Evolutionary conservation across 441 rosid genomes (phyloP).

Genomic region (Manihot esculenta): DNA sequence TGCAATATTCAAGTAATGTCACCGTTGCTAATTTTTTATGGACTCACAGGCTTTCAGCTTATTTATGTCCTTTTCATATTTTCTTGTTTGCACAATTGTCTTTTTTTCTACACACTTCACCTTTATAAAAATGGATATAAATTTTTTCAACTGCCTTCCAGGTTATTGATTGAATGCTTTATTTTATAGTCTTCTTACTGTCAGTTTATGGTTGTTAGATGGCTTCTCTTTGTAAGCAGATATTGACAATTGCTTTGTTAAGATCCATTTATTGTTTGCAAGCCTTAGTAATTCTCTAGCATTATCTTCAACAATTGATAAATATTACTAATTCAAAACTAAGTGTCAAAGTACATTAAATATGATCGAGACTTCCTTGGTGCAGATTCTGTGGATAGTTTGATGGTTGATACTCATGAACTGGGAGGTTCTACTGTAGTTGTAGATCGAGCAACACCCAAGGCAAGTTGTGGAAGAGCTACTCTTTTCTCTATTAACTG

Average conservation of each 20-base stretch:
- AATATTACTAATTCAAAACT: neutral
- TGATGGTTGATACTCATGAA: slow-evolving; percentile 91
- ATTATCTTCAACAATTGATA: neutral
- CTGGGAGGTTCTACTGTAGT: slow-evolving; percentile 83
- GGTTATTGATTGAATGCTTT: neutral
- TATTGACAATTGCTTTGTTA: neutral
- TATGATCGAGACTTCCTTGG: slow-evolving; percentile 9
- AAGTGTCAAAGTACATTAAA: neutral
- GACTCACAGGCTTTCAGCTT: neutral
- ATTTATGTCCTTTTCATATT: neutral
- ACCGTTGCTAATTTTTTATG: too few relatives aligned
- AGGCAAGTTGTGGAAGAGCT: slow-evolving; percentile 37
- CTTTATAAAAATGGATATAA: too few relatives aligned
- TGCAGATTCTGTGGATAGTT: slow-evolving; percentile 77
- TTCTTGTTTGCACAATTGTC: neutral
- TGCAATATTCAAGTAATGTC: neutral
- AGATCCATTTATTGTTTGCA: neutral
- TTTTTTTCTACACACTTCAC: neutral
- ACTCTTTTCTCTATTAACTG: neutral
- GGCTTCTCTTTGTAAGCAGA: neutral
- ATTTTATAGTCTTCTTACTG: neutral
- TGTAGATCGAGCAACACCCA: slow-evolving; percentile 96
- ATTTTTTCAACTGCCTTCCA: neutral
- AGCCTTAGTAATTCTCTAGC: neutral
- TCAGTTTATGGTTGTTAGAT: neutral